phyloP scores from a whole-genome alignment of 257 asterid genomes.

The Cinchona pubescens region DNA sequence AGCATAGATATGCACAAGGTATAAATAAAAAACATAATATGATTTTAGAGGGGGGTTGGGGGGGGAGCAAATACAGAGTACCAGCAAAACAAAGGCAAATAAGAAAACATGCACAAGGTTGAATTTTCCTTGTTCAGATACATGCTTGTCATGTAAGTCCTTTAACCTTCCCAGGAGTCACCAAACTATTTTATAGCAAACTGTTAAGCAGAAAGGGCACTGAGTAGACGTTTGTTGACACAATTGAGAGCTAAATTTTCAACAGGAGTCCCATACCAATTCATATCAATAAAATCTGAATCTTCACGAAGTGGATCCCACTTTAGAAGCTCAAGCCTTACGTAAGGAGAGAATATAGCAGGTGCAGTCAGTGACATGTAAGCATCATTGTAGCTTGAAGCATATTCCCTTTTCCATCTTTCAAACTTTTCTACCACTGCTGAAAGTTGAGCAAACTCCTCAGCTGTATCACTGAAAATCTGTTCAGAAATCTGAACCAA shows the following conservation, averaged over 20 bases:
- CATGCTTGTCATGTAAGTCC: background rate
- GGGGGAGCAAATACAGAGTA: background rate
- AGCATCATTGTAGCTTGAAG: slow-evolving; percentile 86
- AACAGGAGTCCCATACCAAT: slow-evolving; percentile 54
- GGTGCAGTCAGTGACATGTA: slow-evolving; percentile 82
- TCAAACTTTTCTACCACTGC: slow-evolving; percentile 69
- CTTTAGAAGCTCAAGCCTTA: slow-evolving; percentile 88
- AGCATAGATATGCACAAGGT: background rate
- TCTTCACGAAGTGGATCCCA: slow-evolving; percentile 96
- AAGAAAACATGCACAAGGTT: background rate
- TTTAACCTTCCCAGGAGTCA: background rate
- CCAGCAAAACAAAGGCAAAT: background rate
- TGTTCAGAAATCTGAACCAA: slow-evolving; percentile 77
- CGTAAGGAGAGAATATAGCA: slow-evolving; percentile 86
- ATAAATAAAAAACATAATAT: background rate
- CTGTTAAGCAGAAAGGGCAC: background rate
- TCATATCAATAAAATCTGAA: slow-evolving; percentile 79
- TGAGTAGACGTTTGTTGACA: background rate
- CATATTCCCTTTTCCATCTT: slow-evolving; percentile 74
- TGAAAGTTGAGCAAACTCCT: slow-evolving; percentile 75
- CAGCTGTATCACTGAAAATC: slow-evolving; percentile 80
- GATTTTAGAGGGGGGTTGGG: background rate
- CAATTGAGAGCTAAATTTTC: background rate
- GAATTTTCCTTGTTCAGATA: background rate
- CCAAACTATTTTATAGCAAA: background rate